These are phyloP conservation scores for Mycosphaerella sp. DNA, from an alignment of 2,329 filamentous ascomycete genomes.

Conservation along the genomic window DNA sequence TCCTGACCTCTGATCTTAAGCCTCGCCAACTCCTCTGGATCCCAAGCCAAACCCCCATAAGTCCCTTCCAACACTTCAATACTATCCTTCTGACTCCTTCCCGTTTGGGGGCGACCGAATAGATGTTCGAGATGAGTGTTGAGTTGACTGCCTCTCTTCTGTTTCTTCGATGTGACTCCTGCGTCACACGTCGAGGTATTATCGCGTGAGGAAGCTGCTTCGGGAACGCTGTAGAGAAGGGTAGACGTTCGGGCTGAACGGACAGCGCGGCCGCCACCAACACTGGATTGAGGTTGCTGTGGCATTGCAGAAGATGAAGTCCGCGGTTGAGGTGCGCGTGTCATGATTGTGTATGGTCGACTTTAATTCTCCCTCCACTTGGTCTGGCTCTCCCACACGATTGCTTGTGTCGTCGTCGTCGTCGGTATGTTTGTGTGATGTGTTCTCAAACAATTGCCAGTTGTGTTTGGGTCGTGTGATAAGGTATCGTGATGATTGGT, in stretches of 20 bases:
- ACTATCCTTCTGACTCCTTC: background rate
- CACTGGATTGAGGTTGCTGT: background rate
- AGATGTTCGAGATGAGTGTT: constrained; percentile 8
- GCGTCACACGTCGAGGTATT: background rate
- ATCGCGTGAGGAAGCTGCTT: background rate
- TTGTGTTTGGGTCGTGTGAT: background rate
- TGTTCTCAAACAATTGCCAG: background rate
- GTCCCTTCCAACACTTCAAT: background rate
- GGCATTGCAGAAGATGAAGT: background rate
- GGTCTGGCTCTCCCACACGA: no score
- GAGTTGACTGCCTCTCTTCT: background rate
- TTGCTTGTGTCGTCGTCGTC: background rate
- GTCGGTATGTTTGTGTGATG: background rate
- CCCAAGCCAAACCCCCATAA: constrained; percentile 5
- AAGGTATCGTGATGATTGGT: background rate
- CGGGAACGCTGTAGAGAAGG: constrained; percentile 6
- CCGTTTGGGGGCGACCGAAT: constrained; percentile 1
- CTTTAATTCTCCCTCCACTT: background rate
- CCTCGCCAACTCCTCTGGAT: constrained; percentile 1
- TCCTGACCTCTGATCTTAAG: background rate
- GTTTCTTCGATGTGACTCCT: background rate
- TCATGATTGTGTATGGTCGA: background rate
- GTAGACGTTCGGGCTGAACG: constrained; percentile 5
- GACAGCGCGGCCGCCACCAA: background rate
- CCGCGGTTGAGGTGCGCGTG: background rate